Evolutionary conservation across 2,329 filamentous ascomycete species (phyloP).

Genomic region (Talaromyces piceae): DNA sequence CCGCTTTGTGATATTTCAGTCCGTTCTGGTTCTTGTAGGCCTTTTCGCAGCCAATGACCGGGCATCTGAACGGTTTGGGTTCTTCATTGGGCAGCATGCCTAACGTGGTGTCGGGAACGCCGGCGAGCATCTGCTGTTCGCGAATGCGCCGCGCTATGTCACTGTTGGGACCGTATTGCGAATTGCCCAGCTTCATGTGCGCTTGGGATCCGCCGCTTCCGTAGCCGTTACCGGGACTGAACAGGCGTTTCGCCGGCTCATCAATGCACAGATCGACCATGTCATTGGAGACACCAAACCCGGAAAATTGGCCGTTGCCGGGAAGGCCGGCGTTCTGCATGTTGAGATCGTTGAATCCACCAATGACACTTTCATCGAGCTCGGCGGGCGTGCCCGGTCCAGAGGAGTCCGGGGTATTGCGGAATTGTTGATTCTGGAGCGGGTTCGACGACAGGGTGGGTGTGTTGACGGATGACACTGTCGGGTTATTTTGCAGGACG

Average conservation of each 20-base stretch:
- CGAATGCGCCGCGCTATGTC: constrained; percentile 62
- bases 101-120: constrained; percentile 41
- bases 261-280: constrained; percentile 67
- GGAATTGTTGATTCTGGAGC: constrained; percentile 49
- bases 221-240: constrained; percentile 72
- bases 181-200: constrained; percentile 66
- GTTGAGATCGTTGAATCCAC: constrained; percentile 55
- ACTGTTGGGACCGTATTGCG: constrained; percentile 68
- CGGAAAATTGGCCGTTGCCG: constrained; percentile 32
- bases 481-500: constrained; percentile 87
- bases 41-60: constrained; percentile 97
- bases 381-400: constrained; percentile 64
- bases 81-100: constrained; percentile 63
- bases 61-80: constrained; percentile 95
- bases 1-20: constrained; percentile 76
- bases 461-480: constrained; percentile 94
- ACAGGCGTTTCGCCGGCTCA: constrained; percentile 88
- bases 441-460: constrained; percentile 79
- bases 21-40: constrained; percentile 99
- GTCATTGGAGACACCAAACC: constrained; percentile 41
- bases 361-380: constrained; percentile 66
- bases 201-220: constrained; percentile 54
- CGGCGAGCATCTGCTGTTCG: constrained; percentile 57
- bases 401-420: constrained; percentile 56
- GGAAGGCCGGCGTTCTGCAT: constrained; percentile 44